Evolutionary conservation across 2,329 filamentous ascomycete genomes (phyloP).

Genomic region (Trichothecium roseum): DNA sequence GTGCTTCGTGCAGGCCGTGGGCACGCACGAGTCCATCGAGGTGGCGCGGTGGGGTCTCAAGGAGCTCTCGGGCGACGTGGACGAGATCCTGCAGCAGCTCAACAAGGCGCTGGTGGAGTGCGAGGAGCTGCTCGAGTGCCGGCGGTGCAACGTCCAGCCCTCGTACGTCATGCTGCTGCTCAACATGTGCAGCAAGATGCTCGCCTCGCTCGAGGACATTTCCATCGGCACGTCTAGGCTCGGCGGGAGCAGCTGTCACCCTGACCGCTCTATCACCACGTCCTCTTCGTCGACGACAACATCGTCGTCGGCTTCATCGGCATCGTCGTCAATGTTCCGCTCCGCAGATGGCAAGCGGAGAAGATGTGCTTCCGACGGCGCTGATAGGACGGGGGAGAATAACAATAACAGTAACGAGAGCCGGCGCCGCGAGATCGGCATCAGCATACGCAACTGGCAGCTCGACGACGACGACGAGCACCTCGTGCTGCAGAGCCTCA

Average conservation of each 20-base stretch:
- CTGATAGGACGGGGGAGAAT: too few relatives aligned
- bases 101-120: background rate
- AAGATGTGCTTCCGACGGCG: too few relatives aligned
- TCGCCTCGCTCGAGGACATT: background rate
- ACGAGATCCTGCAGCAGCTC: background rate
- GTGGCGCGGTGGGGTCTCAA: background rate
- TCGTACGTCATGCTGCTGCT: slow-evolving; percentile 1
- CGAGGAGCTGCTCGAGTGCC: background rate
- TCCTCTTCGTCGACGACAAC: too few relatives aligned
- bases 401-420: too few relatives aligned
- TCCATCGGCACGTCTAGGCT: background rate
- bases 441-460: background rate
- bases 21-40: background rate
- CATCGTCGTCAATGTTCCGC: too few relatives aligned
- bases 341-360: too few relatives aligned
- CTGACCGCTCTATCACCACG: too few relatives aligned
- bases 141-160: background rate
- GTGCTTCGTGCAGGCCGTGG: background rate
- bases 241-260: too few relatives aligned
- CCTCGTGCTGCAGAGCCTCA: background rate
- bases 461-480: slow-evolving; percentile 1
- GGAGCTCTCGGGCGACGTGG: background rate
- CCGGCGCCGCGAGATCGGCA: too few relatives aligned
- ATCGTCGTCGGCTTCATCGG: too few relatives aligned
- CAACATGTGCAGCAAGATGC: background rate